A percentile compares a stretch with the other conserved stretches of the same genome.
These are phyloP conservation scores for Calonectria honghensis DNA, from an alignment of 2,329 filamentous ascomycete species.

Conservation along the genomic window DNA sequence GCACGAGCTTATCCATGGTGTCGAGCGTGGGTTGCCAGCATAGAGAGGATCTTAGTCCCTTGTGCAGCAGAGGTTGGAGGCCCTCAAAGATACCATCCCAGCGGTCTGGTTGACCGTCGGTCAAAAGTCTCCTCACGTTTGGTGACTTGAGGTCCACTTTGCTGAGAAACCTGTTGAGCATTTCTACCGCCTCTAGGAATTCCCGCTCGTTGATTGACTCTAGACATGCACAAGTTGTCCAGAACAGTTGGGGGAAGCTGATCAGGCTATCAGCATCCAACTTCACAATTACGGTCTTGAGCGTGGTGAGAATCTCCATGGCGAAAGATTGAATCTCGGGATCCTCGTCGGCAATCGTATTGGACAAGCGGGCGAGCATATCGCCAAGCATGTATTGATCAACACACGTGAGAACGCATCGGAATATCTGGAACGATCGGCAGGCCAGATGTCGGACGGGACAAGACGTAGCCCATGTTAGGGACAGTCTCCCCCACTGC, in stretches of 20 bases:
- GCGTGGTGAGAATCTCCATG: constrained; percentile 96
- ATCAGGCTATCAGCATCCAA: constrained; percentile 86
- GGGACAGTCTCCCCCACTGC: constrained; percentile 90
- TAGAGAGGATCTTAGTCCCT: constrained; percentile 90
- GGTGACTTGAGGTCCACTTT: constrained; percentile 88
- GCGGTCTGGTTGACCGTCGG: constrained; percentile 85
- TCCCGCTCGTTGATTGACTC: constrained; percentile 98
- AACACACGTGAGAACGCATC: constrained; percentile 91
- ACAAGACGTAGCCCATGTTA: constrained; percentile 98
- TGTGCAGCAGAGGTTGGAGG: constrained; percentile 89
- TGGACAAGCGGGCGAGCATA: constrained; percentile 95
- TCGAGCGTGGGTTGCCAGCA: constrained; percentile 87
- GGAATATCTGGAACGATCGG: constrained; percentile 97
- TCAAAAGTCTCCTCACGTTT: constrained; percentile 80
- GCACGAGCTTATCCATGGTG: constrained; percentile 85
- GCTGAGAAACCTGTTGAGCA: constrained; percentile 90
- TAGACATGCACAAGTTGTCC: constrained; percentile 96
- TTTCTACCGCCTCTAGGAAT: constrained; percentile 92
- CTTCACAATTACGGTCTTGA: constrained; percentile 93
- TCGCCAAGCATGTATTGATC: constrained; percentile 97
- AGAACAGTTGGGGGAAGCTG: constrained; percentile 96
- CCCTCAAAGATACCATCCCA: constrained; percentile 96
- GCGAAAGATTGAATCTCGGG: constrained; percentile 97
- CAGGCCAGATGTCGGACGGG: constrained; percentile 96
- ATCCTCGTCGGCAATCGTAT: constrained; percentile 97